Evolutionary conservation across 1,139 yeast genomes (phyloP).

Genomic region (Kodamaea fungicola): DNA sequence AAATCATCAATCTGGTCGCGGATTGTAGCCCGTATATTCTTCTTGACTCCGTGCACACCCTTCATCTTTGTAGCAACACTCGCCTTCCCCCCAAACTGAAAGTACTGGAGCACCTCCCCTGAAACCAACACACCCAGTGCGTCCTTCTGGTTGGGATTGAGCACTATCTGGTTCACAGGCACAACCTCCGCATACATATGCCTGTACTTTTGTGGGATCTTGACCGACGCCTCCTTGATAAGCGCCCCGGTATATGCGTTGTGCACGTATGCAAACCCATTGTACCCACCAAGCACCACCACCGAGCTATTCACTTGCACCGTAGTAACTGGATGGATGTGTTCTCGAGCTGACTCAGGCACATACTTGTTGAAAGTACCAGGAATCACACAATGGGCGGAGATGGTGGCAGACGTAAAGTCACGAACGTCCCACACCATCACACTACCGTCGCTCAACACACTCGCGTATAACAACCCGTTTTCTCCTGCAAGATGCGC

Average conservation of each 20-base stretch:
- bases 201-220: conserved; percentile 41
- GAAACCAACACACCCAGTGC: conserved; percentile 54
- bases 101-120: conserved; percentile 58
- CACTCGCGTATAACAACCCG: conserved; percentile 48
- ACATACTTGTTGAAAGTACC: conserved; percentile 20
- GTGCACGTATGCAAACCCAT: conserved; percentile 60
- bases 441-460: conserved; percentile 34
- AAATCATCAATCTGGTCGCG: conserved; percentile 38
- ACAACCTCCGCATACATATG: conserved; percentile 19
- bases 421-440: conserved; percentile 41
- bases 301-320: conserved; percentile 42
- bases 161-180: conserved; percentile 41
- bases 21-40: conserved; percentile 22
- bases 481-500: conserved; percentile 47
- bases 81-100: conserved; percentile 49
- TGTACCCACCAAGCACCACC: conserved; percentile 57
- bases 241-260: conserved; percentile 61
- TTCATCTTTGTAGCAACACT: conserved; percentile 12
- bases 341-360: conserved; percentile 11
- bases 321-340: conserved; percentile 18
- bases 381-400: conserved; percentile 18
- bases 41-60: conserved; percentile 16
- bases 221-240: conserved; percentile 45
- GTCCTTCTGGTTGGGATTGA: conserved; percentile 40
- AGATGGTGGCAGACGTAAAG: conserved; percentile 12